Evolutionary conservation across 1,284 basidiomycete species (phyloP).

Genomic region (Athelia sp.): DNA sequence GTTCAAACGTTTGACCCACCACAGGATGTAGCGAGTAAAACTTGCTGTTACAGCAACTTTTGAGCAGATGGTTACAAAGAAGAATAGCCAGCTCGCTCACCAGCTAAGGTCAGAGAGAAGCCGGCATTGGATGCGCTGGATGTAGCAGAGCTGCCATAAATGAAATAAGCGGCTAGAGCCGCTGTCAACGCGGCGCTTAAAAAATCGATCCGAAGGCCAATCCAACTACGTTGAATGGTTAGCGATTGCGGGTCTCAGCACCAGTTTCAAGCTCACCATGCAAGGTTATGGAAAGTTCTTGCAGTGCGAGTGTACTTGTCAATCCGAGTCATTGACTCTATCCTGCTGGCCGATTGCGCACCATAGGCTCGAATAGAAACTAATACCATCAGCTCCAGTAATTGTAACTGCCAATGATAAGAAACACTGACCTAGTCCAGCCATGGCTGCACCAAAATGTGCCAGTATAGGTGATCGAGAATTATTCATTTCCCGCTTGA

Average conservation of each 20-base stretch:
- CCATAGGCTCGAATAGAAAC: constrained; percentile 29
- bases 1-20: constrained; percentile 48
- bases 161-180: constrained; percentile 10
- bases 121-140: constrained; percentile 41
- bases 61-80: no score
- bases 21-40: constrained; percentile 53
- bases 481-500: constrained; percentile 42
- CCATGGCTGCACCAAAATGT: constrained; percentile 35
- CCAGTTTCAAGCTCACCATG: constrained; percentile 13
- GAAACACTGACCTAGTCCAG: constrained; percentile 34
- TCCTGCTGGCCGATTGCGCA: constrained; percentile 30
- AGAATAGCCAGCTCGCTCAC: constrained; percentile 12
- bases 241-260: background rate
- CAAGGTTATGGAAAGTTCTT: constrained; percentile 37
- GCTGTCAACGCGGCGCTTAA: constrained; percentile 30
- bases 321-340: constrained; percentile 31
- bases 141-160: constrained; percentile 22
- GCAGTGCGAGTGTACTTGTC: constrained; percentile 33
- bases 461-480: constrained; percentile 37
- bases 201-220: constrained; percentile 35
- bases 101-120: constrained; percentile 46
- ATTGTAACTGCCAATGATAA: constrained; percentile 33
- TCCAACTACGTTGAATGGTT: constrained; percentile 23
- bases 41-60: background rate
- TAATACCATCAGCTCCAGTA: constrained; percentile 7